Evolutionary conservation across 768 basidiomycete species (phyloP).

Genomic region (Termitomyces sp.): DNA sequence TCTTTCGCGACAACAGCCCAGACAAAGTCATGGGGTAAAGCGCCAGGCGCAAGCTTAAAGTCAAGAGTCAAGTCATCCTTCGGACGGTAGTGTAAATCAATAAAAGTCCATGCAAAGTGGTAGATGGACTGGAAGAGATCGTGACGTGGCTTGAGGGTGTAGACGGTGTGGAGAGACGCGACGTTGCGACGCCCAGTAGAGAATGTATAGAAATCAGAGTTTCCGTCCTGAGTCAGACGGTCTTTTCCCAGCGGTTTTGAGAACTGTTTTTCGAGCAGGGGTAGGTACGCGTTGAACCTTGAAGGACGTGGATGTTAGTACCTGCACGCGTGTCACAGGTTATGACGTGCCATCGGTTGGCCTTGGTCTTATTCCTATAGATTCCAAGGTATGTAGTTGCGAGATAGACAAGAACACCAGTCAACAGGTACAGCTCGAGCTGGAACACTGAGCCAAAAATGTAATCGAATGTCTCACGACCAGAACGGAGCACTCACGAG

Average conservation of each 20-base stretch:
- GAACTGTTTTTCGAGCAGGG: conserved; percentile 68
- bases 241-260: conserved; percentile 50
- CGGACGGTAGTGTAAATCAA: conserved; percentile 73
- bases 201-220: conserved; percentile 78
- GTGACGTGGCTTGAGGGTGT: conserved; percentile 78
- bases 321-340: conserved; percentile 6
- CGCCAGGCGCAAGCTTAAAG: conserved; percentile 59
- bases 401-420: conserved; percentile 50
- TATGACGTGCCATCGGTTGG: conserved; percentile 59
- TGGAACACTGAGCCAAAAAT: conserved; percentile 45
- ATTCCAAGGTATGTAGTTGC: conserved; percentile 56
- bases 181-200: conserved; percentile 82
- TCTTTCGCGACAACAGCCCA: conserved; percentile 84
- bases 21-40: conserved; percentile 60
- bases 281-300: conserved; percentile 58
- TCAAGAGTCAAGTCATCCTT: conserved; percentile 72
- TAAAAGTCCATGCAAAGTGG: conserved; percentile 55
- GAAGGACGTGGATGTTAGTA: conserved; percentile 10
- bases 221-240: conserved; percentile 60
- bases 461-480: background rate
- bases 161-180: conserved; percentile 72
- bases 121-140: conserved; percentile 66
- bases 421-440: conserved; percentile 55
- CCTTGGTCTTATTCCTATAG: conserved; percentile 50
- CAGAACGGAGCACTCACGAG: conserved; percentile 37